A percentile compares a stretch with the other conserved stretches of the same genome.
These are phyloP conservation scores for Murraya koenigii DNA, from an alignment of 345 rosid genomes.

Conservation along the genomic window DNA sequence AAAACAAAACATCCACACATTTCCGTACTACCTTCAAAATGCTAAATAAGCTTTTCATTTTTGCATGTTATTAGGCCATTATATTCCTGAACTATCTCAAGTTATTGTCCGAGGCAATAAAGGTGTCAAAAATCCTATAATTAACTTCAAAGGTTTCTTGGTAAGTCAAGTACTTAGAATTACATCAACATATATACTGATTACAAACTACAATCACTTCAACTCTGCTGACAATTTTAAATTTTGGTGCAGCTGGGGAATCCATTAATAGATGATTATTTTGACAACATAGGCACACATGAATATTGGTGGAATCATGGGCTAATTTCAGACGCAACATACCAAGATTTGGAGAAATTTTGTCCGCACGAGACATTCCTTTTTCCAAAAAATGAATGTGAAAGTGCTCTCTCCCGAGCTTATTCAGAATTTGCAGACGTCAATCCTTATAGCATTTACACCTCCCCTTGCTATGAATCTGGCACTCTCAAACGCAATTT, in stretches of 20 bases:
- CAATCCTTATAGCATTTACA: constrained; percentile 59
- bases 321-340: constrained; percentile 50
- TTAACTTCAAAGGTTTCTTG: constrained; percentile 77
- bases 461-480: constrained; percentile 36
- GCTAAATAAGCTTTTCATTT: background rate
- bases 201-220: background rate
- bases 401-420: constrained; percentile 41
- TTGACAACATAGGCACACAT: constrained; percentile 43
- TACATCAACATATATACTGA: background rate
- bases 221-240: background rate
- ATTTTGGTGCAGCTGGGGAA: constrained; percentile 51
- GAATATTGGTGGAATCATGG: constrained; percentile 80
- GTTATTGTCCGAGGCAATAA: constrained; percentile 46
- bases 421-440: constrained; percentile 44
- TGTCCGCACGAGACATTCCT: constrained; percentile 48
- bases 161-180: constrained; percentile 30
- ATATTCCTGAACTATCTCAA: constrained; percentile 77
- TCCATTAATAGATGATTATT: constrained; percentile 52
- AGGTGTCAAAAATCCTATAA: constrained; percentile 41
- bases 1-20: background rate
- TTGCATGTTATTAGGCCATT: constrained; percentile 53
- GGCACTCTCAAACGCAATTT: constrained; percentile 17
- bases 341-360: constrained; percentile 28
- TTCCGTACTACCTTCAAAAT: background rate
- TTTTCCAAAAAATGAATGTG: constrained; percentile 53